phyloP scores from a whole-genome alignment of 352 stramenopile species.

The Pythium coloratum region DNA sequence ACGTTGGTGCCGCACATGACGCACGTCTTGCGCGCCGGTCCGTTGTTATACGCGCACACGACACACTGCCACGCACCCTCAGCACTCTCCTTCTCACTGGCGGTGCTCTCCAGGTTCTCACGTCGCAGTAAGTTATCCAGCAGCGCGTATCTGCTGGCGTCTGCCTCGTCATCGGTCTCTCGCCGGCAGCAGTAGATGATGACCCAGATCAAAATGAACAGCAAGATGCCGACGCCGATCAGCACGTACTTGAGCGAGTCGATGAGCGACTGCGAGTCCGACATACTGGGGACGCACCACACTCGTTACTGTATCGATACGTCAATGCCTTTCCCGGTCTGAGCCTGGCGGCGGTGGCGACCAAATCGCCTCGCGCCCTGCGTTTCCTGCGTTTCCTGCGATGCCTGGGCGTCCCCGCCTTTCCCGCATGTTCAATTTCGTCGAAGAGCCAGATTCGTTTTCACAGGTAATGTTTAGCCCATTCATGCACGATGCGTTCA shows the following conservation, averaged over 20 bases:
- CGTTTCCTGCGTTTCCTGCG: no score
- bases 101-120: constrained; percentile 58
- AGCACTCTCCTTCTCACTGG: constrained; percentile 48
- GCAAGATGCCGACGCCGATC: constrained; percentile 15
- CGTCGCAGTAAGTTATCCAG: constrained; percentile 59
- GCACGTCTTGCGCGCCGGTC: constrained; percentile 37
- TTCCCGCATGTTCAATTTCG: no score
- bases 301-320: no score
- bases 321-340: no score
- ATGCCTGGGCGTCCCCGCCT: no score
- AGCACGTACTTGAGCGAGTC: constrained; percentile 25
- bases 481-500: no score
- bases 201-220: constrained; percentile 28
- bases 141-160: constrained; percentile 22
- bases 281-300: no score
- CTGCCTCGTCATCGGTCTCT: constrained; percentile 21
- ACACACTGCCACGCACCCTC: constrained; percentile 68
- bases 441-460: no score
- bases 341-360: no score
- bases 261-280: constrained; percentile 18
- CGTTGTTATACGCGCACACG: constrained; percentile 65
- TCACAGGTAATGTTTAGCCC: no score
- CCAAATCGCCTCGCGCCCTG: no score
- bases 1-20: constrained; percentile 69
- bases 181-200: constrained; percentile 61